A percentile compares a stretch with the other conserved stretches of the same genome.
Evolutionary conservation across 306 rosid genomes (phyloP).

Genomic region (Morella rubra): DNA sequence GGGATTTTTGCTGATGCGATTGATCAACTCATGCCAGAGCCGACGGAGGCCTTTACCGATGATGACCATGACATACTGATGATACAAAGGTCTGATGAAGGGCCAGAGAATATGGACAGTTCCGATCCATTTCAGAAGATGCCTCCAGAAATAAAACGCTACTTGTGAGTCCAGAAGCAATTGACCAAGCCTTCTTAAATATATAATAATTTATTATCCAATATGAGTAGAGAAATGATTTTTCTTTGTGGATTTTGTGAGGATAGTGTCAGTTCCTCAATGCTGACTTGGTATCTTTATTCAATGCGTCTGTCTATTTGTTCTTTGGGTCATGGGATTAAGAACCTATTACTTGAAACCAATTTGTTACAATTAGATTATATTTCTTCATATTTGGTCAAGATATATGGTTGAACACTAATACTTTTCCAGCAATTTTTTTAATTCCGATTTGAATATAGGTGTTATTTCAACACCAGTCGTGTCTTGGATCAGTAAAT

Average conservation of each 20-base stretch:
- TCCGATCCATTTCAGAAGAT: conserved; percentile 83
- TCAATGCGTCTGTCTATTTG: neutral
- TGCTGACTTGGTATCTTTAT: neutral
- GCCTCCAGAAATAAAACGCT: conserved; percentile 95
- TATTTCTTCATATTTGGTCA: neutral
- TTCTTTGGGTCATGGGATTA: conserved; percentile 8
- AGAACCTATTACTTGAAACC: neutral
- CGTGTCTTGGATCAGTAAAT: neutral
- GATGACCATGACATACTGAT: conserved; percentile 95
- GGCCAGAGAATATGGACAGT: conserved; percentile 63
- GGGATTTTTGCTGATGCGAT: conserved; percentile 77
- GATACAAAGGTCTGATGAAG: conserved; percentile 95
- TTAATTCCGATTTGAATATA: neutral
- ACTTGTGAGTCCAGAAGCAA: conserved; percentile 53
- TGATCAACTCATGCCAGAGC: conserved; percentile 82
- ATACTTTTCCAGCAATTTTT: neutral
- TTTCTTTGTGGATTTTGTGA: neutral
- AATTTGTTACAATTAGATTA: neutral
- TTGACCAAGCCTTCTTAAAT: neutral
- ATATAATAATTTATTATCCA: neutral
- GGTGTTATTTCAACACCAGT: neutral
- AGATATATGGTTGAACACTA: neutral
- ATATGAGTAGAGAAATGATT: too few species aligned
- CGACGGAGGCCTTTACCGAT: conserved; percentile 77
- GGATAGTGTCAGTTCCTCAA: neutral